Evolutionary conservation across 2,329 filamentous ascomycete species (phyloP).

Genomic region (Neurospora crassa): DNA sequence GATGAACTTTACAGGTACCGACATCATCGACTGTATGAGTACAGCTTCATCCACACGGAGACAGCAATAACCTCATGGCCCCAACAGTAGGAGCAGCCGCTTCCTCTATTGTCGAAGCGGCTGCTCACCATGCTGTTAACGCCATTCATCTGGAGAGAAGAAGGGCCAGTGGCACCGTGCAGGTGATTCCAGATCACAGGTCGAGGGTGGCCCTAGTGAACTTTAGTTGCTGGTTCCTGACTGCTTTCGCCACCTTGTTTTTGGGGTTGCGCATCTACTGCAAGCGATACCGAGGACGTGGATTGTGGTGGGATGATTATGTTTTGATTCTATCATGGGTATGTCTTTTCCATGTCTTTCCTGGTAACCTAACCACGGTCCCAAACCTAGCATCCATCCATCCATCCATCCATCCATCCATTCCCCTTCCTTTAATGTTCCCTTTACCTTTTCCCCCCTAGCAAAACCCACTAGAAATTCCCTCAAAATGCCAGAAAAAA

Average conservation of each 20-base stretch:
- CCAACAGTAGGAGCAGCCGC: not conserved
- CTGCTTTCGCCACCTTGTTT: slow-evolving; percentile 14
- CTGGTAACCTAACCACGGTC: too few species aligned
- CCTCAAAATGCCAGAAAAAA: too few species aligned
- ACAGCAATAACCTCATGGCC: not conserved
- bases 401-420: too few species aligned
- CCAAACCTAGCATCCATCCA: too few species aligned
- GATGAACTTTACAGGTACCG: not conserved
- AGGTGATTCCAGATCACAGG: not conserved
- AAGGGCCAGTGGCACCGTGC: not conserved
- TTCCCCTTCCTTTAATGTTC: too few species aligned
- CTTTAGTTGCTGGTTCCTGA: slow-evolving; percentile 14
- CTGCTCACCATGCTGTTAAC: not conserved
- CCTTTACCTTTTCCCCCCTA: too few species aligned
- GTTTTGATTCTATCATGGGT: slow-evolving; percentile 20
- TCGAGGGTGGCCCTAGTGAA: slow-evolving; percentile 8
- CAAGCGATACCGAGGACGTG: slow-evolving; percentile 18
- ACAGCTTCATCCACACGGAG: not conserved
- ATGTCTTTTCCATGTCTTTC: not conserved
- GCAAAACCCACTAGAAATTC: too few species aligned
- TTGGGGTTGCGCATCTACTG: slow-evolving; percentile 20
- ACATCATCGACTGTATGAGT: not conserved
- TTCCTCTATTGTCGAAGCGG: not conserved
- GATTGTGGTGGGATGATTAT: slow-evolving; percentile 23
- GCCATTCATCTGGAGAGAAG: not conserved